These are phyloP conservation scores for Kitagawia praeruptora DNA, from an alignment of 129 eudicot genomes.

Conservation along the genomic window DNA sequence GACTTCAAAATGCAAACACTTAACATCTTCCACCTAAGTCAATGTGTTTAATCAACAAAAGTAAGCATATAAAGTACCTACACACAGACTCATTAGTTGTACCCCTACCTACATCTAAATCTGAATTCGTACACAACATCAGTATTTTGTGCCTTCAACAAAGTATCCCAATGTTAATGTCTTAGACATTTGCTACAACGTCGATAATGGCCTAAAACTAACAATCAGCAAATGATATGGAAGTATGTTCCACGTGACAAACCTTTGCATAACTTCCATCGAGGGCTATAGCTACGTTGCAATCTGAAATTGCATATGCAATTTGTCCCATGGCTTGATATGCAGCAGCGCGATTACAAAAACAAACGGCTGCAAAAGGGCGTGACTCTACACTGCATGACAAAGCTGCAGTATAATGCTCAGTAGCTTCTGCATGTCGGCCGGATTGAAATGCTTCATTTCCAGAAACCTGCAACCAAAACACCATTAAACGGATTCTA, in stretches of 20 bases:
- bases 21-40: not conserved
- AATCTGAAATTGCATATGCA: conserved; percentile 86
- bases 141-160: not conserved
- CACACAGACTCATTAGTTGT: not conserved
- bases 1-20: not conserved
- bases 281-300: conserved; percentile 91
- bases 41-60: not conserved
- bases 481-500: not conserved
- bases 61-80: not conserved
- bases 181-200: not conserved
- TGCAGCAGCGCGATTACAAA: conserved; percentile 93
- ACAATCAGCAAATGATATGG: not conserved
- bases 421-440: conserved; percentile 79
- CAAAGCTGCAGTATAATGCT: conserved; percentile 78
- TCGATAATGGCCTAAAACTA: not conserved
- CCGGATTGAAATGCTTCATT: conserved; percentile 91
- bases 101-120: not conserved
- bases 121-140: not conserved
- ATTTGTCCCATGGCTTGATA: conserved; percentile 76
- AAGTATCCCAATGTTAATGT: not conserved
- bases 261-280: conserved; percentile 85
- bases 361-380: conserved; percentile 78
- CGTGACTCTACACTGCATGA: conserved; percentile 78
- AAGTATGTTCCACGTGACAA: conserved; percentile 2
- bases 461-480: conserved; percentile 65